A percentile compares a stretch with the other conserved stretches of the same genome.
Evolutionary conservation across 768 basidiomycete genomes (phyloP).

Genomic region (Cytidiella melzeri): DNA sequence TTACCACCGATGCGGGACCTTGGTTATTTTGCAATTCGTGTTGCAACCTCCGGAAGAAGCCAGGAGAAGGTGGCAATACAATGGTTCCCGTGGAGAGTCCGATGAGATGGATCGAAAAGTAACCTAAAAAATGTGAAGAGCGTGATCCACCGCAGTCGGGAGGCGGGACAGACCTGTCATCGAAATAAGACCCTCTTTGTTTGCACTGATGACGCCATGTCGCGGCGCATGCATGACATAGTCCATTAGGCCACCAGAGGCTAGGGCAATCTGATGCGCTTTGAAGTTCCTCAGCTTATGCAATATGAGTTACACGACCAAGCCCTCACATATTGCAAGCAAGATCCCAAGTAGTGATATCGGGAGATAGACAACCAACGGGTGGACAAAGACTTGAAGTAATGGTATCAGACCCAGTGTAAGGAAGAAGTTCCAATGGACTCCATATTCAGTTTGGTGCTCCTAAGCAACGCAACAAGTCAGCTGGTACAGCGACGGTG

Average conservation of each 20-base stretch:
- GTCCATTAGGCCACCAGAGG: constrained; percentile 44
- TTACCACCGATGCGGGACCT: not conserved
- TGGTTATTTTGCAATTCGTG: constrained; percentile 20
- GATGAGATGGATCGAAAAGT: constrained; percentile 83
- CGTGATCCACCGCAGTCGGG: not conserved
- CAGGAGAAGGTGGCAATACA: constrained; percentile 72
- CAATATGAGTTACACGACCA: not conserved
- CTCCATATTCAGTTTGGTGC: constrained; percentile 93
- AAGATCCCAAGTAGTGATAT: constrained; percentile 57
- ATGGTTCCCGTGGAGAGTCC: constrained; percentile 80
- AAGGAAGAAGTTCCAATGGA: constrained; percentile 99
- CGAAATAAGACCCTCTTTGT: constrained; percentile 90
- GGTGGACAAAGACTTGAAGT: constrained; percentile 63
- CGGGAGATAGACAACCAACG: constrained; percentile 50
- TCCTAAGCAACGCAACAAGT: constrained; percentile 44
- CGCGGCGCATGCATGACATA: constrained; percentile 68
- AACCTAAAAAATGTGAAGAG: constrained; percentile 44
- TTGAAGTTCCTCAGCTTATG: not conserved
- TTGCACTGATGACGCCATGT: constrained; percentile 57
- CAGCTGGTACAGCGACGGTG: not conserved
- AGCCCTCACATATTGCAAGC: constrained; percentile 48
- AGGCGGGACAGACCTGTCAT: constrained; percentile 47
- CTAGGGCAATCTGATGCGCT: constrained; percentile 73
- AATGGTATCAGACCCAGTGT: constrained; percentile 80
- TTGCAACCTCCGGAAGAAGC: constrained; percentile 57